Evolutionary conservation across 1,284 basidiomycete genomes (phyloP).

Genomic region (Pseudozyma flocculosa): DNA sequence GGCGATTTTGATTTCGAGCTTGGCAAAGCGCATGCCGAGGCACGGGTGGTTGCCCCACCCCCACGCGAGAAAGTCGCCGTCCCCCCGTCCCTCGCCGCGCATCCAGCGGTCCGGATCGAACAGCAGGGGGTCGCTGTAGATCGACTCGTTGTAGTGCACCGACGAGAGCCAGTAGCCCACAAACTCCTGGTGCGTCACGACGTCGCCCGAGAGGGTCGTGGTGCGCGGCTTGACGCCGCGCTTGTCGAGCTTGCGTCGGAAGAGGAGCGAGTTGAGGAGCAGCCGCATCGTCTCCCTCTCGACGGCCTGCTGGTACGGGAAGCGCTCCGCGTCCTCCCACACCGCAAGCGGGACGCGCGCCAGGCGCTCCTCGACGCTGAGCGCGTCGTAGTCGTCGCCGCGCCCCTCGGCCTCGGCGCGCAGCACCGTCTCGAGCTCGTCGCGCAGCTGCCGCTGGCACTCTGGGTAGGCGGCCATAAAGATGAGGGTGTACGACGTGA

Average conservation of each 20-base stretch:
- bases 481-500: slow-evolving; percentile 20
- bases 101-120: slow-evolving; percentile 35
- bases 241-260: slow-evolving; percentile 15
- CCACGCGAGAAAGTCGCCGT: slow-evolving; percentile 38
- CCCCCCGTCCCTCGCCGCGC: slow-evolving; percentile 24
- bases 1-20: slow-evolving; percentile 28
- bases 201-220: slow-evolving; percentile 12
- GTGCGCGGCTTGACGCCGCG: slow-evolving; percentile 12
- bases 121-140: slow-evolving; percentile 26
- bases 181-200: slow-evolving; percentile 20
- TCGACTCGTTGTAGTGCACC: slow-evolving; percentile 23
- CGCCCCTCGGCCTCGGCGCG: slow-evolving; percentile 16
- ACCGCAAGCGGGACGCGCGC: slow-evolving; percentile 1
- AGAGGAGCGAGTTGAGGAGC: slow-evolving; percentile 26
- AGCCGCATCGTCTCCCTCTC: slow-evolving; percentile 38
- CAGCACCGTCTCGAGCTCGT: slow-evolving; percentile 21
- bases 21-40: slow-evolving; percentile 36
- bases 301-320: slow-evolving; percentile 19
- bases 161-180: slow-evolving; percentile 29
- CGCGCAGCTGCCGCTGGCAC: slow-evolving; percentile 8
- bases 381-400: slow-evolving; percentile 24
- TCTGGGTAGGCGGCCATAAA: slow-evolving; percentile 17
- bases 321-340: not conserved
- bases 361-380: slow-evolving; percentile 19
- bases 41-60: slow-evolving; percentile 36